Percentiles rank a stretch among this genome's conserved stretches.
Conservation (phyloP, 1,284 basidiomycete genomes). For the Sanghuangporus weigelae region DNA sequence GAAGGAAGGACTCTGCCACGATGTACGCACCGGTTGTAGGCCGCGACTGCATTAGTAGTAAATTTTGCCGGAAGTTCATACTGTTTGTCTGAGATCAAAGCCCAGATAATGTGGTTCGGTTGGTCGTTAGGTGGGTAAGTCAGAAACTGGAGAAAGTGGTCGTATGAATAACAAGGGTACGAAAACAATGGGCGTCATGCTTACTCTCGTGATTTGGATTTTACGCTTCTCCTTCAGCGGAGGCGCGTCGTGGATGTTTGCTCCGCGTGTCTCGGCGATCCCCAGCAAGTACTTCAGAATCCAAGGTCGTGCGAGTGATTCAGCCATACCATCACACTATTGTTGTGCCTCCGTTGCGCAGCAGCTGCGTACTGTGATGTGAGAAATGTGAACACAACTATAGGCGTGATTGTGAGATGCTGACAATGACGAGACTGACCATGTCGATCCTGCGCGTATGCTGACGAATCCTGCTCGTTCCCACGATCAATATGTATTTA, state of each 20-base stretch:
- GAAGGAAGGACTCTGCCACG: not conserved
- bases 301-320: conserved; percentile 10
- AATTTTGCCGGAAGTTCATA: conserved; percentile 9
- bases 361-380: not conserved
- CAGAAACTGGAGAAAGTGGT: conserved; percentile 9
- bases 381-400: not conserved
- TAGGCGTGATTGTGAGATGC: not conserved
- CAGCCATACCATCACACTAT: conserved; percentile 8
- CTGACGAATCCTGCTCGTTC: not conserved
- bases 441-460: not conserved
- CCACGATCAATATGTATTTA: not conserved
- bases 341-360: not conserved
- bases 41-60: conserved; percentile 5
- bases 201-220: conserved; percentile 13
- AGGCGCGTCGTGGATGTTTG: conserved; percentile 6
- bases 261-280: conserved; percentile 11
- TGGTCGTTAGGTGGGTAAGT: conserved; percentile 8
- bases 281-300: conserved; percentile 13
- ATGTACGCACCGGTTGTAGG: conserved; percentile 9
- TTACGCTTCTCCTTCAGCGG: not conserved
- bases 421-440: not conserved
- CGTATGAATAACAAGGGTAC: not conserved
- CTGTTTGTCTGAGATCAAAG: conserved; percentile 16
- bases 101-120: conserved; percentile 16
- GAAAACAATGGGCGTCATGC: not conserved